These are phyloP conservation scores for Agrocybe praecox DNA, from an alignment of 768 basidiomycete genomes.

Conservation along the genomic window DNA sequence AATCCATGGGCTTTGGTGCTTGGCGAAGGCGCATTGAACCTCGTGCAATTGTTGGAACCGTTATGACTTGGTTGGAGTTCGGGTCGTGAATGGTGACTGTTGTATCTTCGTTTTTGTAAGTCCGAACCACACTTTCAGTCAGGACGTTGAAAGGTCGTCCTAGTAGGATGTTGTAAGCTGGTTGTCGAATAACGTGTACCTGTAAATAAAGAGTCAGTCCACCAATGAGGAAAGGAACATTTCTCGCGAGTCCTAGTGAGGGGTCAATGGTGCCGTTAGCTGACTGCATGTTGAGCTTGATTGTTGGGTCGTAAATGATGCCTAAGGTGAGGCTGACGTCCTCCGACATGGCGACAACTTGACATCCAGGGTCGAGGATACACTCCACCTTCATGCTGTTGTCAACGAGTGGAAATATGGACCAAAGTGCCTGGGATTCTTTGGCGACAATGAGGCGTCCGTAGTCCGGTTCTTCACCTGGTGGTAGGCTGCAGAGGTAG, in stretches of 20 bases:
- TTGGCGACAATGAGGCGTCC: conserved; percentile 15
- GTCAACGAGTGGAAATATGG: conserved; percentile 16
- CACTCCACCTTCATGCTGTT: conserved; percentile 8
- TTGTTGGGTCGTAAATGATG: conserved; percentile 20
- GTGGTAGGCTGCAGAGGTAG: conserved; percentile 9
- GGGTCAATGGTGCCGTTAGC: conserved; percentile 22
- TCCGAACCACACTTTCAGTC: conserved; percentile 13
- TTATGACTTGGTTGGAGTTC: conserved; percentile 8
- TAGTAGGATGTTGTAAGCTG: conserved; percentile 21
- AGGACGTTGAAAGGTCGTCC: conserved; percentile 24
- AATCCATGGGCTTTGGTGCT: not conserved
- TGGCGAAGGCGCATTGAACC: not conserved
- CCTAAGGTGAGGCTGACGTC: conserved; percentile 15
- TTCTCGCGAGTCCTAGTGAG: conserved; percentile 23
- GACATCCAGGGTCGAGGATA: conserved; percentile 26
- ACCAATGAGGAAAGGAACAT: conserved; percentile 23
- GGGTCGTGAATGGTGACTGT: conserved; percentile 19
- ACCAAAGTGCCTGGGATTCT: conserved; percentile 18
- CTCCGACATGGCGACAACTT: conserved; percentile 28
- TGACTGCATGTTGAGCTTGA: conserved; percentile 22
- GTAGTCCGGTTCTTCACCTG: conserved; percentile 9
- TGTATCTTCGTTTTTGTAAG: conserved; percentile 13
- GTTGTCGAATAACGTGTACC: conserved; percentile 24
- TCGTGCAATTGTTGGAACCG: conserved; percentile 13
- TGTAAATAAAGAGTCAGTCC: conserved; percentile 26